These are phyloP conservation scores for Mycena latifolia DNA, from an alignment of 768 basidiomycete species.

Conservation along the genomic window DNA sequence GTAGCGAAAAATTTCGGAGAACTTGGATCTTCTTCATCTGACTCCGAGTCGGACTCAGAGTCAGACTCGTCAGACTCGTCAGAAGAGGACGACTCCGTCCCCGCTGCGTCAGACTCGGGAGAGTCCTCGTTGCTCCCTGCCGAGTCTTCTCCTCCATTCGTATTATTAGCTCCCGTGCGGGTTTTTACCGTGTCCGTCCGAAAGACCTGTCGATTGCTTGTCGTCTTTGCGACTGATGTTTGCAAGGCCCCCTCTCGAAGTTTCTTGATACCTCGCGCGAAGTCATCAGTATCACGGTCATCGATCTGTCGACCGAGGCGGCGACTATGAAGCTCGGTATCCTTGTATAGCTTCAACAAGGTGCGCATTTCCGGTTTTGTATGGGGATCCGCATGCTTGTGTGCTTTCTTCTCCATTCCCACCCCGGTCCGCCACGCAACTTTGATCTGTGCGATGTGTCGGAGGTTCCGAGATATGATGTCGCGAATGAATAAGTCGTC, in stretches of 20 bases:
- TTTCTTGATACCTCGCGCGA: slow-evolving; percentile 27
- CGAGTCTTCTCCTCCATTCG: no score
- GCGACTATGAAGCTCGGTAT: slow-evolving; percentile 36
- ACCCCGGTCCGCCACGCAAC: slow-evolving; percentile 41
- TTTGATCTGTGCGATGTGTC: slow-evolving; percentile 46
- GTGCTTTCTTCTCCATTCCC: slow-evolving; percentile 36
- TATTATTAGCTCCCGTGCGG: not conserved
- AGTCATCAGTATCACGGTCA: slow-evolving; percentile 33
- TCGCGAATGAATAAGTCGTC: slow-evolving; percentile 44
- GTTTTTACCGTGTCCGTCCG: not conserved
- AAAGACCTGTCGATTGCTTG: not conserved
- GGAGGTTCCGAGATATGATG: slow-evolving; percentile 45
- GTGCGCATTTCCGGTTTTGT: slow-evolving; percentile 33
- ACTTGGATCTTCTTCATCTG: not conserved
- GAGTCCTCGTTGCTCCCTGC: not conserved
- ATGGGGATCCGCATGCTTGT: slow-evolving; percentile 40
- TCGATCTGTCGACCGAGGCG: slow-evolving; percentile 35
- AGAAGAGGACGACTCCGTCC: no score
- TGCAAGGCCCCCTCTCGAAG: slow-evolving; percentile 30
- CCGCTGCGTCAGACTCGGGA: no score
- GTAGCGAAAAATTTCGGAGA: not conserved
- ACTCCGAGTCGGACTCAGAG: not conserved
- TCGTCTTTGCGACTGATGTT: slow-evolving; percentile 16
- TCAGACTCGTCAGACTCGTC: no score
- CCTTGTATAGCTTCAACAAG: slow-evolving; percentile 38